These are phyloP conservation scores for Lantana camara DNA, from an alignment of 257 asterid species.

Conservation along the genomic window DNA sequence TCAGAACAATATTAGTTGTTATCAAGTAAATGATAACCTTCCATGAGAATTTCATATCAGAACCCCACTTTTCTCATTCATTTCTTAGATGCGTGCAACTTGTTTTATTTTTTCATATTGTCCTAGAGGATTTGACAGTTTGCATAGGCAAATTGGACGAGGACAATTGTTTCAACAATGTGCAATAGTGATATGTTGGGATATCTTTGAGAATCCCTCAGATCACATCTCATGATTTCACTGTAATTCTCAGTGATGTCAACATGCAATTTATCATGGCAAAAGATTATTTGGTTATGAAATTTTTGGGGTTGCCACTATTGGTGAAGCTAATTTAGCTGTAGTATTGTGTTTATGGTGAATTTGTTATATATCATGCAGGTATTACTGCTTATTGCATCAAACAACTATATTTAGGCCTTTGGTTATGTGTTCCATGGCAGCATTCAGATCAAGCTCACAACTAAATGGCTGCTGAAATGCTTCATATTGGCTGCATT, in stretches of 20 bases:
- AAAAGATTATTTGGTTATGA: constrained; percentile 10
- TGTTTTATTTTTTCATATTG: constrained; percentile 2
- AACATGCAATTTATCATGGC: neutral
- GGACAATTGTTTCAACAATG: neutral
- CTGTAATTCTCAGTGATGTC: neutral
- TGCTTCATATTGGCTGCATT: neutral
- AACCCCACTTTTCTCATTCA: constrained; percentile 2
- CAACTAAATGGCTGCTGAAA: constrained; percentile 7
- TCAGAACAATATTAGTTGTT: constrained; percentile 2
- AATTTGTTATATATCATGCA: neutral
- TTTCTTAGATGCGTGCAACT: neutral
- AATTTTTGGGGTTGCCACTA: neutral
- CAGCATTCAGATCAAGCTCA: constrained; percentile 14
- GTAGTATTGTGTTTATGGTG: constrained; percentile 16
- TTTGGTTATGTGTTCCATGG: constrained; percentile 13
- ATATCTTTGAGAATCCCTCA: neutral
- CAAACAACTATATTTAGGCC: neutral
- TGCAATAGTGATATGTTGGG: neutral
- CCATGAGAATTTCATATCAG: neutral
- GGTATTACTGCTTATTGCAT: constrained; percentile 1
- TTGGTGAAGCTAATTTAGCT: neutral
- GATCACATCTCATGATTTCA: neutral
- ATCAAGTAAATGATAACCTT: constrained; percentile 12
- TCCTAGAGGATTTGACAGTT: constrained; percentile 1
- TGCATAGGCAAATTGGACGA: neutral